Base-by-base conservation (phyloP, 1,284 basidiomycete species). In the Schizophyllum amplum region DNA sequence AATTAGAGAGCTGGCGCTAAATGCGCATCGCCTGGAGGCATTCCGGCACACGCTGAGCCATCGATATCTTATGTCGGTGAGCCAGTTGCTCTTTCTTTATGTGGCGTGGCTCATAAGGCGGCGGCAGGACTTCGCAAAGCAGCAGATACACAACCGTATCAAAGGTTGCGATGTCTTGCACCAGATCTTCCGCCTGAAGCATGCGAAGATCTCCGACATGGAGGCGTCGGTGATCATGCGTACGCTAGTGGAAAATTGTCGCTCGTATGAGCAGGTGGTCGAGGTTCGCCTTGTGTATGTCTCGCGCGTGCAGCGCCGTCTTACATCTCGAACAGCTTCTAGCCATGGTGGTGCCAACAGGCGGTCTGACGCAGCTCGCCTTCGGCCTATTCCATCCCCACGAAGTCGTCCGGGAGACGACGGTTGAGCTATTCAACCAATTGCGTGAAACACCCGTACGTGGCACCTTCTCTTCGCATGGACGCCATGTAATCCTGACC, bases 301-400 rank as follows among this genome's bases (percentile, higher is more conserved):
- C 22, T 49, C 47, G 22, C n/a, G 22, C n/a, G 7, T 11, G n/a
- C 22, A 20, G 5, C 17, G n/a, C 47, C 47, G 22, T 6, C 47
- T 49, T n/a, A 42, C 50, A 42, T 47, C 51, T 20, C 25, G n/a
- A 52, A 23, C 64, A 97, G 94, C 76, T 98, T 11, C 74, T 98
- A 21, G 82, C 94, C 1, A 76, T 82, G 57, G 71, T 89, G 27
- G 86, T 94, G 5, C 82, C 87, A 1, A 77, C 80, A 5, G 92
- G 93, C 46, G 96, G 96, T 0, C 74, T 98, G 47, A 73, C 91
- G 24, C 90, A 93, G 11, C 73, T 99, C 24, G 87, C 87, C 22
- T 92, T 95, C 69, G 91, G 92, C 1, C 75, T 98, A 3, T 94
- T 98, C 71, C 95, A 98, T 71, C 90, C 92, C 47, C 80, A 80